A percentile compares a stretch with the other conserved stretches of the same genome.
These are phyloP conservation scores for Colletotrichum sp. DNA, from an alignment of 2,329 filamentous ascomycete species.

Conservation along the genomic window DNA sequence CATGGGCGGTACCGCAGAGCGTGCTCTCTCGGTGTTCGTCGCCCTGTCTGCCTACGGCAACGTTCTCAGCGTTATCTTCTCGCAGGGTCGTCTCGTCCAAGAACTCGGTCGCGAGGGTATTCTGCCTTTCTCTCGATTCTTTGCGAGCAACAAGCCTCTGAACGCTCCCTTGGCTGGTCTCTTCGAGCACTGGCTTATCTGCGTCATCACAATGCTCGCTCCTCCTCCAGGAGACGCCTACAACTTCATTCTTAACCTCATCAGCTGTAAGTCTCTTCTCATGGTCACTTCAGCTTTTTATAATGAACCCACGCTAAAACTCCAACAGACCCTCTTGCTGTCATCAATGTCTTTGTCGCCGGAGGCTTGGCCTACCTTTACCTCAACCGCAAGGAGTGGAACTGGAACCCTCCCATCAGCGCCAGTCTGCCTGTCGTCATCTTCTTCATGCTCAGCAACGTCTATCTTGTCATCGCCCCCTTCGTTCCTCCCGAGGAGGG, in stretches of 20 bases:
- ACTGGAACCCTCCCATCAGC: conserved; percentile 59
- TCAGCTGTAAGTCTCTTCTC: conserved; percentile 30
- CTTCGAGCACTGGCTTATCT: conserved; percentile 68
- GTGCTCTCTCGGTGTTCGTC: conserved; percentile 67
- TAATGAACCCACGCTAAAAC: rapidly evolving
- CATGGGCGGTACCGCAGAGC: conserved; percentile 57
- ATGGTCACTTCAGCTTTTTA: not conserved
- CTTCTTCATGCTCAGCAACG: conserved; percentile 65
- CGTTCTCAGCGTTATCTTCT: conserved; percentile 70
- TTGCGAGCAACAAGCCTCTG: conserved; percentile 67
- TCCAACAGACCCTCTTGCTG: conserved; percentile 63
- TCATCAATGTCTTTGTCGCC: conserved; percentile 60
- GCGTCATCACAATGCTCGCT: conserved; percentile 68
- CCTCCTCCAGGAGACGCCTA: conserved; percentile 50
- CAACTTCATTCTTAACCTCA: conserved; percentile 47
- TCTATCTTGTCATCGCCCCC: conserved; percentile 64
- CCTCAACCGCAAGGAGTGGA: conserved; percentile 47
- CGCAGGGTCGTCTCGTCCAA: conserved; percentile 68
- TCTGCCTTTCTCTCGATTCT: conserved; percentile 66
- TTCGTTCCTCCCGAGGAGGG: conserved; percentile 57
- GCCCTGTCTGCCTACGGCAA: conserved; percentile 72
- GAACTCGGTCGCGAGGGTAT: conserved; percentile 70
- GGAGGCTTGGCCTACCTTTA: conserved; percentile 59
- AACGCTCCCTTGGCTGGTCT: conserved; percentile 65
- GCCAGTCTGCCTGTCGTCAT: conserved; percentile 57